Base-by-base conservation (phyloP, 768 basidiomycete genomes). In the Hypholoma sublateritium region DNA sequence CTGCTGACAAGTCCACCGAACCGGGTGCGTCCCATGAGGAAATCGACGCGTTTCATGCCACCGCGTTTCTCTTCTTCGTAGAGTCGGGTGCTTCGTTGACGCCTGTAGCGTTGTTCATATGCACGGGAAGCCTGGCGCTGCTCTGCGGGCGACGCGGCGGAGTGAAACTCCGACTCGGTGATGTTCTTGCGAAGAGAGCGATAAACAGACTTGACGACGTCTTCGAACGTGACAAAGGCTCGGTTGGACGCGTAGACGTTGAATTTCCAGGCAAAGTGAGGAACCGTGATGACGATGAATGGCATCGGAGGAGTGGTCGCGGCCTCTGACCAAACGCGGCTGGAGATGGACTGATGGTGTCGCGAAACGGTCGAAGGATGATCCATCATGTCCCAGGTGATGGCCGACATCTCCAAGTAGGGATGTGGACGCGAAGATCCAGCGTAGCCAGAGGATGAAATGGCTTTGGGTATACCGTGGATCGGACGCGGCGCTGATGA, bases 1-100 rank as follows among this genome's bases (percentile, higher is more conserved):
- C 16, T 48, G 49, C 57, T 63, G 48, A 73, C 72, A 22, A 84
- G 63, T n/a, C 80, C 80, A 62, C 72, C 64, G 72, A 84, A 82
- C 35, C 65, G 68, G 1, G 71, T 77, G 11, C 65, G 68, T 4
- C 74, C 78, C 64, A 77, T 72, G 49, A 87, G 69, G 63, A 85
- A 85, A 66, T 88, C 86, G 4, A 87, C 76, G 51, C 85, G 74
- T 63, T 79, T 82, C 59, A 86, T 72, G 0, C 83, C 84, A 49
- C 76, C 75, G 3, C 65, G 68, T 60, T 79, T 77, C 73, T 86
- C 84, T 39, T 74, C 72, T 17, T 74, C 75, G 41, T 75, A 74
- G n/a, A 42, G 0, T 66, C 71, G 34, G 65, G 66, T 4, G 68
- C 61, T 17, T 70, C 66, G 61, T 11, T 76, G 70, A 5, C 77